Conservation (phyloP, 768 basidiomycete genomes). For the Lactarius hatsudake region DNA sequence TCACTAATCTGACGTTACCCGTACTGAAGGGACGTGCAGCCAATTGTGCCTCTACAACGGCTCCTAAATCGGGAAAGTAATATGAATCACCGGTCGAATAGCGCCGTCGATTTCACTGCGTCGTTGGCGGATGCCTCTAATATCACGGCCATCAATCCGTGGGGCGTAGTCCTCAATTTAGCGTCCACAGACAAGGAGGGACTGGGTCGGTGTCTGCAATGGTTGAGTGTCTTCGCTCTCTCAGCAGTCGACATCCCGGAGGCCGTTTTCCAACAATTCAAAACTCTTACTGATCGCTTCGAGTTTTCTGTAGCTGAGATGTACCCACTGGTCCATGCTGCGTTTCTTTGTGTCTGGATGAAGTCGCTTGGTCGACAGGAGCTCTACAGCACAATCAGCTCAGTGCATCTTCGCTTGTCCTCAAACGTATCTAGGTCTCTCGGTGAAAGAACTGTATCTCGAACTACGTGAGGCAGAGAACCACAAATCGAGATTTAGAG, state of each 20-base stretch:
- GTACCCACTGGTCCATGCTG: constrained; percentile 50
- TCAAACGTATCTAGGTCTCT: constrained; percentile 41
- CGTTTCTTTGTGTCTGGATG: constrained; percentile 59
- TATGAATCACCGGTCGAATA: constrained; percentile 40
- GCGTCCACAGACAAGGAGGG: constrained; percentile 44
- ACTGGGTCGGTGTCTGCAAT: constrained; percentile 48
- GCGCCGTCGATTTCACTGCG: constrained; percentile 35
- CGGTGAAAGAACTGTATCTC: constrained; percentile 29
- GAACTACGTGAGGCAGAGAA: constrained; percentile 17
- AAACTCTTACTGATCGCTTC: constrained; percentile 40
- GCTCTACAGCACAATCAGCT: constrained; percentile 49
- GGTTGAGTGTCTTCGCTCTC: constrained; percentile 58
- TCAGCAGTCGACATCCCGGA: constrained; percentile 66
- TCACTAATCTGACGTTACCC: neutral
- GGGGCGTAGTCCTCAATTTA: constrained; percentile 47
- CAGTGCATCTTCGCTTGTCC: constrained; percentile 46
- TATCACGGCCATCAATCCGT: constrained; percentile 46
- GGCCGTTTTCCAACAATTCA: constrained; percentile 48
- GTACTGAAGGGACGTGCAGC: constrained; percentile 36
- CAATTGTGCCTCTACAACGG: constrained; percentile 51
- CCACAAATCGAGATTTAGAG: neutral
- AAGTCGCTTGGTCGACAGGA: constrained; percentile 57
- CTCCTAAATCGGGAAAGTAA: constrained; percentile 57
- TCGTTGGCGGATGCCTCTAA: constrained; percentile 34
- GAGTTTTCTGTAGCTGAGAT: constrained; percentile 44